Conservation (phyloP, 495 filamentous ascomycete genomes). For the Aspergillus mulundensis region DNA sequence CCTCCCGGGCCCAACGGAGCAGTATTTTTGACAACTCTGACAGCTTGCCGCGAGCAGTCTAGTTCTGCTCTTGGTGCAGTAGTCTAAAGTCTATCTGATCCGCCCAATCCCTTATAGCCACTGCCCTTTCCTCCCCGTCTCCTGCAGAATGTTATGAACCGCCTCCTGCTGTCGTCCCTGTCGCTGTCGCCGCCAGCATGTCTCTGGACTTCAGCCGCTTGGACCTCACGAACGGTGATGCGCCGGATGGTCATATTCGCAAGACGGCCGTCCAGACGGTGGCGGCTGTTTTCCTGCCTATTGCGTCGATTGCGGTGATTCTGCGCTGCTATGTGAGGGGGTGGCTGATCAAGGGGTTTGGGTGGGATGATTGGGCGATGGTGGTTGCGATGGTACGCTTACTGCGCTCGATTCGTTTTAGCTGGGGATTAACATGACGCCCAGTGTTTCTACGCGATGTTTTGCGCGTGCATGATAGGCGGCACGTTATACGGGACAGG, state of each 20-base stretch:
- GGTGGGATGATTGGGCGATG: constrained; percentile 43
- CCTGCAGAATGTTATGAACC: not conserved
- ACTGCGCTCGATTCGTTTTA: not conserved
- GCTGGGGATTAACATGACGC: not conserved
- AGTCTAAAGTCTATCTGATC: constrained; percentile 1
- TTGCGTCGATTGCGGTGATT: constrained; percentile 34
- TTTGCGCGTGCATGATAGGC: constrained; percentile 39
- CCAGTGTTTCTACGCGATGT: constrained; percentile 26
- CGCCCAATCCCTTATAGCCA: not conserved
- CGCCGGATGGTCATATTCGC: not conserved
- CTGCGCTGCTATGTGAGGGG: constrained; percentile 43
- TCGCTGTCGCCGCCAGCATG: not conserved
- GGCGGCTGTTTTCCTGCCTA: constrained; percentile 35
- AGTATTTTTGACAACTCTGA: not conserved
- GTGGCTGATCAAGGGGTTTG: constrained; percentile 38
- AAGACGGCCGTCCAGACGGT: constrained; percentile 9
- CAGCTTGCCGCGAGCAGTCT: not conserved
- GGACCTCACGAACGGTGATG: not conserved
- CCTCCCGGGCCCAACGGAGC: no score
- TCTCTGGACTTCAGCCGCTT: not conserved
- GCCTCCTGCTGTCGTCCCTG: no score
- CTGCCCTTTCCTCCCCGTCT: not conserved
- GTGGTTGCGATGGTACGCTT: constrained; percentile 32
- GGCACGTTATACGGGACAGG: constrained; percentile 37
- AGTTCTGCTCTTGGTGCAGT: not conserved